Evolutionary conservation across 2,329 filamentous ascomycete genomes (phyloP).

Genomic region (Basipetospora sp.): DNA sequence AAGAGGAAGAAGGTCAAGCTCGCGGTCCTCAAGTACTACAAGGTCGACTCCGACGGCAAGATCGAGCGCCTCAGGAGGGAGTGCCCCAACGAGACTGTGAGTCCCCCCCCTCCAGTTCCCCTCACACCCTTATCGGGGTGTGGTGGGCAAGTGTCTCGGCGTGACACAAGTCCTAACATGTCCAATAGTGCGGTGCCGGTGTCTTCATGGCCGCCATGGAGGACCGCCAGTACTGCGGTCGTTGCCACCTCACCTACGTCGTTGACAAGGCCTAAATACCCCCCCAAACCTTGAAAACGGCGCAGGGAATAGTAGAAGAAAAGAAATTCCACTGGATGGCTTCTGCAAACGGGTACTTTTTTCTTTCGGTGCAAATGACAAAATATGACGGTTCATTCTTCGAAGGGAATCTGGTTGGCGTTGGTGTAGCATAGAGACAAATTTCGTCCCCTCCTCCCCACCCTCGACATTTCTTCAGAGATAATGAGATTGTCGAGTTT

Average conservation of each 20-base stretch:
- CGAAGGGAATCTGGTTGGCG: background rate
- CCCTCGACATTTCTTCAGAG: background rate
- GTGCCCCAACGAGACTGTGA: constrained; percentile 80
- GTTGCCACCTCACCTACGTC: constrained; percentile 60
- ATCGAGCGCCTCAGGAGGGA: constrained; percentile 98
- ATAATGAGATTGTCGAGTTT: too few relatives aligned
- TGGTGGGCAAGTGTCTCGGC: too few relatives aligned
- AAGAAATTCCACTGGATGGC: constrained; percentile 8
- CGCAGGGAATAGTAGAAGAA: constrained; percentile 4
- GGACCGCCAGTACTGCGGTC: constrained; percentile 93
- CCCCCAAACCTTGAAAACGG: background rate
- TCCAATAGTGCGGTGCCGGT: constrained; percentile 80
- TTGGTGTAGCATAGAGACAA: background rate
- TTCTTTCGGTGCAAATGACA: background rate
- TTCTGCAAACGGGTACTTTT: constrained; percentile 3
- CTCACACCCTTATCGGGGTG: too few relatives aligned
- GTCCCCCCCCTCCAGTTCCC: constrained; percentile 19
- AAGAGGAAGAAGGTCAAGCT: constrained; percentile 99
- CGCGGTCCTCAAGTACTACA: constrained; percentile 99
- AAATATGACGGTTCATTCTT: background rate
- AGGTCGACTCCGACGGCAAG: constrained; percentile 99
- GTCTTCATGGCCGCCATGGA: constrained; percentile 99
- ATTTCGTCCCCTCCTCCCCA: background rate
- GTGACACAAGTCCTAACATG: constrained; percentile 2
- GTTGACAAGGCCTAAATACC: constrained; percentile 48